Evolutionary conservation across 805 yeast species (phyloP).

Genomic region (Spathaspora hagerdaliae): DNA sequence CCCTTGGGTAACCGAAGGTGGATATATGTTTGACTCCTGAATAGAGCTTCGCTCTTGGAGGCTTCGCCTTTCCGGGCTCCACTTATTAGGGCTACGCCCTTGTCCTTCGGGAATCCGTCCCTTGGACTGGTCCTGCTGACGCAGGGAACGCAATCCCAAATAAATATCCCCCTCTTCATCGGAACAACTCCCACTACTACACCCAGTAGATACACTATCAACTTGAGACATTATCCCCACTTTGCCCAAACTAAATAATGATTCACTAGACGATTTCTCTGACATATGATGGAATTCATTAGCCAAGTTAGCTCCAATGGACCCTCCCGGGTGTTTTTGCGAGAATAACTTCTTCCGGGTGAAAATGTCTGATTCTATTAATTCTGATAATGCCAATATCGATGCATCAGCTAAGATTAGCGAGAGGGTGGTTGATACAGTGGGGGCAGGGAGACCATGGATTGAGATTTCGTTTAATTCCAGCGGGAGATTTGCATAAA

Average conservation of each 20-base stretch:
- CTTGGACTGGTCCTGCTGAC: no score
- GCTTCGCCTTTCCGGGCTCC: no score
- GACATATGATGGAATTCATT: constrained; percentile 1
- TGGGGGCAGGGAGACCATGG: constrained; percentile 85
- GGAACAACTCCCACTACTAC: background rate
- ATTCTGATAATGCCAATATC: constrained; percentile 67
- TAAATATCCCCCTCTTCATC: background rate
- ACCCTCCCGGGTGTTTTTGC: constrained; percentile 86
- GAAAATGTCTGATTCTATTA: constrained; percentile 53
- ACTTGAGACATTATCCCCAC: no score
- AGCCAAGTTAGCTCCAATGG: constrained; percentile 58
- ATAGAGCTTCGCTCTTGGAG: no score
- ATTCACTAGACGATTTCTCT: constrained; percentile 4
- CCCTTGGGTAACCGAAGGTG: no score
- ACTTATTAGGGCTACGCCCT: no score
- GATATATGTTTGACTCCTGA: no score
- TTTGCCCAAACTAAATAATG: constrained; percentile 10
- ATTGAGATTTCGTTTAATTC: constrained; percentile 55
- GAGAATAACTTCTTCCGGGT: constrained; percentile 58
- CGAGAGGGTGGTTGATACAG: constrained; percentile 75
- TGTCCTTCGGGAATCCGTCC: no score
- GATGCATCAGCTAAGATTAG: constrained; percentile 76
- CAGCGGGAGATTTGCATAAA: constrained; percentile 61
- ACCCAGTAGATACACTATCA: background rate
- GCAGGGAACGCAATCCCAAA: no score